Evolutionary conservation across 176 grass and related monocot genomes (phyloP), one percentile per base, ranked within the genome.

Genomic region (Raddia distichophylla): DNA sequence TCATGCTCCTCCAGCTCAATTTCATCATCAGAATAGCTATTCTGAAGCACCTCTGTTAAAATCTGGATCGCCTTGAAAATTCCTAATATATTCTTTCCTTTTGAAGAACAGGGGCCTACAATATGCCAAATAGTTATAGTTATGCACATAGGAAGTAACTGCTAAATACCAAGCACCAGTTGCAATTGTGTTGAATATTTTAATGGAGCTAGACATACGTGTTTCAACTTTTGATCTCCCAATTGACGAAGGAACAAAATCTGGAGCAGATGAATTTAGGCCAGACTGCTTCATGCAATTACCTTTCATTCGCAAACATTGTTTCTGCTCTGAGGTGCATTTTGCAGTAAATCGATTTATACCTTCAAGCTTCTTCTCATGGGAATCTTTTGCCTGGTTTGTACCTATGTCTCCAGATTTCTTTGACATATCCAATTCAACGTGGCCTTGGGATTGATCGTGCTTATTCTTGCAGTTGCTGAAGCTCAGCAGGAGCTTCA

Each of bases 261-360:
- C 67, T 18, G 73, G 82, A 78, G 89, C 89, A 74, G 67, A 43
- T 82, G 17, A 76, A 80, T 88, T 85, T 42, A 85, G 51, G 66
- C 44, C 73, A 77, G 81, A 88, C 67, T 55, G 73, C 22, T 76
- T 88, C 32, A 68, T 34, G 15, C 40, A 44, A 78, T 78, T 53
- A 57, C 85, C 73, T 74, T 56, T 88, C 35, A 50, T 48, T 32
- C 68, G 67, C 60, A 55, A 77, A 73, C 4, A 48, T 5, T 52
- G 8, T 48, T 56, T 88, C 35, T 69, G 70, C 14, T 85, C 82
- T 82, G 48, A n/a, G 27, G 11, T 72, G 54, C 57, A 67, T 42
- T 72, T 78, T 34, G 9, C 37, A 43, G 51, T 55, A 66, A 27
- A 16, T 12, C 68, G 71, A 35, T 82, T 27, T 11, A 47, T 67